Conservation (phyloP, 2,329 filamentous ascomycete genomes). For the Arthrocladium fulminans region DNA sequence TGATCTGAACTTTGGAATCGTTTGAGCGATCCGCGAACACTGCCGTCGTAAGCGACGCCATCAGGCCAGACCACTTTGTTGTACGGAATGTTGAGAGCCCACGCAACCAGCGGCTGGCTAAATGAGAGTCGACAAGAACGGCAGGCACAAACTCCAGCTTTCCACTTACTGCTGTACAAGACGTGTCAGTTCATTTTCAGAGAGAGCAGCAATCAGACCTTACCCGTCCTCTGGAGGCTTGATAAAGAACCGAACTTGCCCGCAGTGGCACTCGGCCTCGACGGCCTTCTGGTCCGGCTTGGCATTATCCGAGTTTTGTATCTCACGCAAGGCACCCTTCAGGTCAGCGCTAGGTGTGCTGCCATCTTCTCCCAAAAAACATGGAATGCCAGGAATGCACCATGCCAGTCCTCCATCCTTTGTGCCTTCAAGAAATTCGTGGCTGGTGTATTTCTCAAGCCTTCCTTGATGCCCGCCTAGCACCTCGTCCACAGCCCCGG, state of each 20-base stretch:
- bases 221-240: slow-evolving; percentile 6
- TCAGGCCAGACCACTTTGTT: background rate
- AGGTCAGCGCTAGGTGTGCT: background rate
- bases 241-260: slow-evolving; percentile 2
- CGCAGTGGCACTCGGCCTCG: slow-evolving; percentile 7
- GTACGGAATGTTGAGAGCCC: background rate
- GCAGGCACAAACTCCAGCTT: background rate
- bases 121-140: slow-evolving; percentile 3
- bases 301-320: background rate
- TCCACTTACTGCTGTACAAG: background rate
- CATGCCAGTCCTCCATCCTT: slow-evolving; percentile 6
- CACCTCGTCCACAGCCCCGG: slow-evolving; percentile 16
- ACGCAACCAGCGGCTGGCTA: background rate
- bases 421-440: slow-evolving; percentile 7
- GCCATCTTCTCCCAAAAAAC: background rate
- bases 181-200: background rate
- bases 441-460: background rate
- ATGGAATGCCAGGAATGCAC: background rate
- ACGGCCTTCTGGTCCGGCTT: background rate
- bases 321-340: background rate
- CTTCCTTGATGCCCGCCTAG: background rate
- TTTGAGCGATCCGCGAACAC: background rate
- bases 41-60: background rate
- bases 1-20: background rate
- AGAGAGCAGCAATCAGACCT: background rate